Evolutionary conservation across 2,329 filamentous ascomycete species (phyloP), one percentile per base, ranked within the genome.

Genomic region (Trichoderma atroviride): DNA sequence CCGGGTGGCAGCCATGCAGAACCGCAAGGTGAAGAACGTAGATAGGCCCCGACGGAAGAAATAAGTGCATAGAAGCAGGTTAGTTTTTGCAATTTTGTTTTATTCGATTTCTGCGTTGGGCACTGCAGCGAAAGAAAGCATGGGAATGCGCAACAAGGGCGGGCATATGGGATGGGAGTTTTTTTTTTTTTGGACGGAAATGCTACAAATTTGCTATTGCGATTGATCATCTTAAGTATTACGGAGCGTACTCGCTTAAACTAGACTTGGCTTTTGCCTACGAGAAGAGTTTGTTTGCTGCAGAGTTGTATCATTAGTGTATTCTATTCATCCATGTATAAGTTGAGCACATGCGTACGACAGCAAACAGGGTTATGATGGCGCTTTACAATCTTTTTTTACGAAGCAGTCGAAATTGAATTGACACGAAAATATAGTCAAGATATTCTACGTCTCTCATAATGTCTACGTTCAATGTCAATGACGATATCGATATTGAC

Each of bases 1-100:
- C 71, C 84, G 84, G 71, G 88, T 87, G 14, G 83, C 86, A 73
- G 84, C 87, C 40, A 84, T 86, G 74, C 81, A 82, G 7, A 83
- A 85, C 56, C 83, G 88, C 66, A 82, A 81, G 70, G 83, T 91
- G 47, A 82, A 83, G 77, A 88, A 87, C 68, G 81, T 85, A 14
- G 80, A 84, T 24, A 76, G 81, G 61, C 74, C 73, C 29, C 75
- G 79, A 53, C 70, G 72, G 47, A 66, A 62, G 27, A 65, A 67
- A 33, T 67, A 24, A 59, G n/a, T 43, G 40, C 19, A n/a, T n/a
- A 19, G 9, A 10, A 4, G 19, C 13, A 35, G 29, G 6, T 4
- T 31, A 27, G 5, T 57, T 35, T 33, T 13, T 29, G 52, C 13
- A n/a, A n/a, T 24, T 29, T 24, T 40, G 16, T 53, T 53, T 57